Conservation (phyloP, 2,329 filamentous ascomycete genomes). For the Fusarium avenaceum region DNA sequence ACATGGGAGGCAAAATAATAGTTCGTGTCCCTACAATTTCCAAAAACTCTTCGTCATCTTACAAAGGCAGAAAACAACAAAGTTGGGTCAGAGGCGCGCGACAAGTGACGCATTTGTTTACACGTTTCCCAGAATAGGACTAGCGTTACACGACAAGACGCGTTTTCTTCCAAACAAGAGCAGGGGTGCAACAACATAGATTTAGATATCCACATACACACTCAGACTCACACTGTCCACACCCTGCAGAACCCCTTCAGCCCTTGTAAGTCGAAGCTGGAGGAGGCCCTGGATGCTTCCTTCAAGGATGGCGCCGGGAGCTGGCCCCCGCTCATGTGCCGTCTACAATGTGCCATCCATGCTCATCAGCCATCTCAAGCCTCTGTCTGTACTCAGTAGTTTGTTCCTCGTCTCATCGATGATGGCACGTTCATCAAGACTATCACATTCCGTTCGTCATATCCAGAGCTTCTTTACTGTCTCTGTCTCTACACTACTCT, state of each 20-base stretch:
- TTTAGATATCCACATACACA: constrained; percentile 5
- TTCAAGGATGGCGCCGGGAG: constrained; percentile 44
- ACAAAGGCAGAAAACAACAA: constrained; percentile 37
- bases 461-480: constrained; percentile 6
- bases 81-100: constrained; percentile 34
- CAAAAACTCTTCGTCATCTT: constrained; percentile 23
- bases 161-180: constrained; percentile 48
- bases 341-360: constrained; percentile 7
- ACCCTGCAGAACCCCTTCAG: constrained; percentile 19
- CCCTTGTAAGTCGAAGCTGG: constrained; percentile 20
- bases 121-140: constrained; percentile 47
- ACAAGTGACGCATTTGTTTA: constrained; percentile 58
- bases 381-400: constrained; percentile 11
- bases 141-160: constrained; percentile 53
- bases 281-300: constrained; percentile 20
- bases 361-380: constrained; percentile 21
- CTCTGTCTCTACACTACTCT: constrained; percentile 5
- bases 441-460: constrained; percentile 46
- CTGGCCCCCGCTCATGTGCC: constrained; percentile 41
- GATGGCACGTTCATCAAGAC: constrained; percentile 38
- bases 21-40: constrained; percentile 9
- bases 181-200: constrained; percentile 36
- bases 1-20: neutral
- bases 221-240: constrained; percentile 14
- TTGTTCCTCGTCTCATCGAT: constrained; percentile 36